Evolutionary conservation across 2,329 filamentous ascomycete genomes (phyloP), one percentile per base, ranked within the genome.

Genomic region (Ophioceras dolichostomum): DNA sequence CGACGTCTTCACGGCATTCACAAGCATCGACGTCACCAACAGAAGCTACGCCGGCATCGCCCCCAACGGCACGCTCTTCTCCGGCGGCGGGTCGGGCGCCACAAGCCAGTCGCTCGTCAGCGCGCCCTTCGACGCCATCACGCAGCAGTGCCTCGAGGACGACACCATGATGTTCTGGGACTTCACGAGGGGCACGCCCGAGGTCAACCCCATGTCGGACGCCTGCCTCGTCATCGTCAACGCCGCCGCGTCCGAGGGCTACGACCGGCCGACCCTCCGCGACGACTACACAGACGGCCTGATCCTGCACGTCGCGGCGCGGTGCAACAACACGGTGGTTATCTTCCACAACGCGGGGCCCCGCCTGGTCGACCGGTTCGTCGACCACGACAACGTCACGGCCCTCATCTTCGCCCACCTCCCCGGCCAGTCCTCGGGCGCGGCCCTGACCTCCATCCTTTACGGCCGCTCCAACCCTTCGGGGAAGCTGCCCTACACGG

Each of bases 241-340:
- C 49, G 68, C 64, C 3, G 83, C 79, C 55, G 73, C 79, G 1
- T 76, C 79, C 1, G 85, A 93, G 56, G 79, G 79, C 2, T 79
- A 68, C 45, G 68, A 83, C 43, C 65, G 74, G 37, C 61, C 71
- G 1, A 67, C 65, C 5, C 61, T 86, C 34, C 66, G 67, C 24
- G 83, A 89, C 50, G 78, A 79, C 43, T 73, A 72, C 35, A 76
- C 70, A 1, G 75, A 81, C 43, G 55, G 53, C 0, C 57, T 80
- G 0, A 64, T 81, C 28, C 55, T 53, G 0, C 65, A 69, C 22
- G 73, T 81, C 1, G 76, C 78, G 0, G 55, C 59, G 10, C 60
- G 64, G 27, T 81, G 75, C 53, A 62, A 59, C 45, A 79, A 74
- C 43, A 79, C 76, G 1, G 63, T 81, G n/a, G 77, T 81, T 2